These are phyloP conservation scores for Leptographium radiaticola DNA, from an alignment of 2,329 filamentous ascomycete species.

Conservation along the genomic window DNA sequence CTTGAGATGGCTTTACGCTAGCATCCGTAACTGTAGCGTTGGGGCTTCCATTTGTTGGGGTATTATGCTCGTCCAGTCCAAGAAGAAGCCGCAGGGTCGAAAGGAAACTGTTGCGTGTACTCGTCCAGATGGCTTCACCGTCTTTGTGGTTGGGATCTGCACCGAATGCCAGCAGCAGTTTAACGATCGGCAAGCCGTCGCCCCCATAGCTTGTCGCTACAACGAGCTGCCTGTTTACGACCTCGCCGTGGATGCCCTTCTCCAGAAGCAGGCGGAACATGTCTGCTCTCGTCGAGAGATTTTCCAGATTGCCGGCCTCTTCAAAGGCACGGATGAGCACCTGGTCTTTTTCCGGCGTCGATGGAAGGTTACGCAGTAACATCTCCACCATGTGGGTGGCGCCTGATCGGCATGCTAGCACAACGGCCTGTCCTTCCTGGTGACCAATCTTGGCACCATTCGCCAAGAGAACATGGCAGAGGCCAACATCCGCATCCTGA, in stretches of 20 bases:
- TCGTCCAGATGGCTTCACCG: slow-evolving; percentile 42
- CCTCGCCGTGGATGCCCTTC: slow-evolving; percentile 35
- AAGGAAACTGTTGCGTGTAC: slow-evolving; percentile 36
- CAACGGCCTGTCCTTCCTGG: slow-evolving; percentile 37
- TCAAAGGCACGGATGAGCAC: slow-evolving; percentile 40
- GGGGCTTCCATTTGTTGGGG: slow-evolving; percentile 6
- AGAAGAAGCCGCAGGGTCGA: slow-evolving; percentile 37
- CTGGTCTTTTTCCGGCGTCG: slow-evolving; percentile 22
- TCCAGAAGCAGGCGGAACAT: slow-evolving; percentile 38
- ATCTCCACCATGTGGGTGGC: slow-evolving; percentile 35
- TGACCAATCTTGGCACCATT: slow-evolving; percentile 38
- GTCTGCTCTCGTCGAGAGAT: slow-evolving; percentile 32
- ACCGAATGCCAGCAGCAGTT: slow-evolving; percentile 35
- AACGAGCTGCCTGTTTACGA: slow-evolving; percentile 38
- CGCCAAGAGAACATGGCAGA: slow-evolving; percentile 36
- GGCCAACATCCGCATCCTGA: slow-evolving; percentile 36
- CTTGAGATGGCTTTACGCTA: slow-evolving; percentile 22
- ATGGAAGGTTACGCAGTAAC: slow-evolving; percentile 26
- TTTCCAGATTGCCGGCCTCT: slow-evolving; percentile 38
- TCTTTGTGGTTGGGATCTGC: slow-evolving; percentile 42
- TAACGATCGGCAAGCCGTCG: slow-evolving; percentile 32
- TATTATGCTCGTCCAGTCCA: slow-evolving; percentile 21
- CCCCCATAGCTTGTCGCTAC: slow-evolving; percentile 39
- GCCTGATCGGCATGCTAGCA: slow-evolving; percentile 40
- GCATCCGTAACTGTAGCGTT: no score